Base-by-base conservation (phyloP, 495 filamentous ascomycete genomes). In the Hamigera avellanea region DNA sequence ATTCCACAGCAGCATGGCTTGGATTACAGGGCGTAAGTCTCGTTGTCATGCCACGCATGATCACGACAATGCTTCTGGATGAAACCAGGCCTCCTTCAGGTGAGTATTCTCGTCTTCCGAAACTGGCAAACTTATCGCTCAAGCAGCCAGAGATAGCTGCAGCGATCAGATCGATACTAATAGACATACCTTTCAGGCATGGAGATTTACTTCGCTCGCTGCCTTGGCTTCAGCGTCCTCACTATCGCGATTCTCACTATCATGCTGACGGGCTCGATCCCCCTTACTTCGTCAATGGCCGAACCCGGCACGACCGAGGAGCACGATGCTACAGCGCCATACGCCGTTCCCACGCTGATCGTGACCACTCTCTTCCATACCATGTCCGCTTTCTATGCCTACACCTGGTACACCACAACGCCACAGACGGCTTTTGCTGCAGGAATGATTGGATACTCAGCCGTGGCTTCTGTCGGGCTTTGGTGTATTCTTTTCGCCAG, bases 401-500 rank as follows among this genome's bases (percentile, higher is more conserved):
- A 88, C 52, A 64, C 67, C 6, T 63, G 70, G 37, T 87, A 75
- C 47, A 62, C 54, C n/a, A 45, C 55, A 1, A 72, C 62, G 0
- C 66, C 67, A 1, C 64, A 75, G 37, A 49, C 59, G 0, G 58
- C 64, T 0, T 84, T 80, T 52, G 57, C 63, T 2, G 32, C 84
- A 40, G 78, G 65, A 13, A 58, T 68, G 37, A 50, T 52, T 17
- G 72, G 51, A 42, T 75, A 66, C 34, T 65, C 64, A 1, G 10
- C 54, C 10, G 54, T 93, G 37, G 73, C 72, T 7, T 59, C 64
- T 2, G 52, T 84, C 13, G 86, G 79, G 3, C 47, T 80, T 7
- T 93, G 83, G 83, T 78, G 77, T 44, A 44, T 86, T 34, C 48
- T 93, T 27, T 94, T 93, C 50, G 83, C 69, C 1, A 78, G 64